Conservation (phyloP, 2,329 filamentous ascomycete species). For the Penicillium brasilianum region DNA sequence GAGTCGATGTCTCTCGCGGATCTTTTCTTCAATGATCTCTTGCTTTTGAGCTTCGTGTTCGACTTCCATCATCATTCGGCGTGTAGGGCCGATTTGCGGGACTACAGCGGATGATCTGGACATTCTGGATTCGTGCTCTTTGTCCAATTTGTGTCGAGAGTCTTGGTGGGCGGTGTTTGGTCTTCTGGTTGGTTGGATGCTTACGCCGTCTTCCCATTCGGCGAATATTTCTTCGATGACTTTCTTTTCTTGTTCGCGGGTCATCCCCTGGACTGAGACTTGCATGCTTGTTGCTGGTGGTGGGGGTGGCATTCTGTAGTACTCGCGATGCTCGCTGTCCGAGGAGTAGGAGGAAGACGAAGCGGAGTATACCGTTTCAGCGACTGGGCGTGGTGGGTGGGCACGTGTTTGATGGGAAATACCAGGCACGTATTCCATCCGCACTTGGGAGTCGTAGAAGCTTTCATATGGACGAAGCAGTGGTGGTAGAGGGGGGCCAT, state of each 20-base stretch:
- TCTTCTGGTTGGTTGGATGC: neutral
- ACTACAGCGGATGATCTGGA: neutral
- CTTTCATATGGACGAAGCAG: neutral
- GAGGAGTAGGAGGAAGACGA: neutral
- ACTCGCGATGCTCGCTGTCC: neutral
- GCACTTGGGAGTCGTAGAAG: too few relatives aligned
- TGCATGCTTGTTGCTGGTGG: neutral
- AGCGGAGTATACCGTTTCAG: neutral
- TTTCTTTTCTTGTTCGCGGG: neutral
- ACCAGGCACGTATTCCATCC: neutral
- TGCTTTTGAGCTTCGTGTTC: neutral
- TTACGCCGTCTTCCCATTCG: neutral
- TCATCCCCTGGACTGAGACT: neutral
- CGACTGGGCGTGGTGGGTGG: neutral
- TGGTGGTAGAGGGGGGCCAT: neutral
- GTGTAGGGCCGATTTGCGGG: neutral
- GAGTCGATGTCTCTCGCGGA: neutral
- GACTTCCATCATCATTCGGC: slow-evolving; percentile 1
- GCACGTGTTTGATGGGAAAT: neutral
- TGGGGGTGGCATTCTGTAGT: neutral
- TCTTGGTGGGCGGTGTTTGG: neutral
- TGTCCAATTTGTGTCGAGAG: too few relatives aligned
- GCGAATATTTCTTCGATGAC: neutral
- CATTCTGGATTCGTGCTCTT: too few relatives aligned
- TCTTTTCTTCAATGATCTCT: neutral